Percentiles rank a stretch among this genome's conserved stretches.
Evolutionary conservation across 768 basidiomycete genomes (phyloP).

Genomic region (Dictyophora rubrovolvata): DNA sequence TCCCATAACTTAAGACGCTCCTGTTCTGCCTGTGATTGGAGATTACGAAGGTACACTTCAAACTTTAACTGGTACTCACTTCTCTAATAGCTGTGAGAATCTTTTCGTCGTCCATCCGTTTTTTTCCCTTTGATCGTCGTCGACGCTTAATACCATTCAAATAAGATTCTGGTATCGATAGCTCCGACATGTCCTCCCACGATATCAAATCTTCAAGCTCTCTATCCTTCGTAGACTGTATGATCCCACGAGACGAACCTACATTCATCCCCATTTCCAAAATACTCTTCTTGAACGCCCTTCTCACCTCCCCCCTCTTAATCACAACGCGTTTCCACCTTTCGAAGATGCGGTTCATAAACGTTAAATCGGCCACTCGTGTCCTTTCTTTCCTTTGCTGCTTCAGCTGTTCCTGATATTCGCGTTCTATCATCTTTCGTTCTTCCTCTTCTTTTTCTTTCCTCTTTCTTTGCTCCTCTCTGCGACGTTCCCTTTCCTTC

Average conservation of each 20-base stretch:
- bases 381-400: conserved; percentile 4
- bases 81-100: conserved; percentile 17
- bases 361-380: background rate
- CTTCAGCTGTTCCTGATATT: background rate
- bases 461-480: background rate
- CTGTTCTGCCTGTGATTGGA: background rate
- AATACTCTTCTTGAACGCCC: conserved; percentile 17
- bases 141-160: background rate
- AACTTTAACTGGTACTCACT: conserved; percentile 28
- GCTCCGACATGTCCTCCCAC: background rate
- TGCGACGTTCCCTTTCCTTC: background rate
- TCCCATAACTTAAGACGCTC: conserved; percentile 56
- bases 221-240: background rate
- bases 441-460: conserved; percentile 3
- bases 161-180: background rate
- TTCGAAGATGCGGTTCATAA: background rate
- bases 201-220: conserved; percentile 8
- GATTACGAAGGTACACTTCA: background rate
- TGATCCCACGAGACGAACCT: background rate
- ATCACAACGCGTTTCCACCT: conserved; percentile 4
- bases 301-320: background rate
- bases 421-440: background rate
- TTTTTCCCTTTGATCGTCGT: background rate
- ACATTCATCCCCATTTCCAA: conserved; percentile 7
- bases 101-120: conserved; percentile 4